Evolutionary conservation across 2,329 filamentous ascomycete species (phyloP).

Genomic region (Beauveria sp.): DNA sequence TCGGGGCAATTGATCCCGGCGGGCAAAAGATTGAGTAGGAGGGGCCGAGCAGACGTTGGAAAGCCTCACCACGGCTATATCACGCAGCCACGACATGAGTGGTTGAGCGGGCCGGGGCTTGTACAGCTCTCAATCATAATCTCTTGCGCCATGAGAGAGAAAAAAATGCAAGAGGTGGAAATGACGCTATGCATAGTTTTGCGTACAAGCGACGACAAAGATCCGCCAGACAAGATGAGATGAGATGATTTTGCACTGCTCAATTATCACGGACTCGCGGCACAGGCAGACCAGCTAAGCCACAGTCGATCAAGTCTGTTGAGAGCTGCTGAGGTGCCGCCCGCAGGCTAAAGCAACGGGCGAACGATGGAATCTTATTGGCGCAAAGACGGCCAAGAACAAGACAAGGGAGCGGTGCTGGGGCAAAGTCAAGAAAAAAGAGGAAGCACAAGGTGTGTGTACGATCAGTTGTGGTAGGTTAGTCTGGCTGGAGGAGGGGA

Average conservation of each 20-base stretch:
- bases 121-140: background rate
- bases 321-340: no score
- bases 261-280: background rate
- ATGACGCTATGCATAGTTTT: background rate
- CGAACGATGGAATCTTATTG: background rate
- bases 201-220: background rate
- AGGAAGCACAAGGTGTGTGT: background rate
- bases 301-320: no score
- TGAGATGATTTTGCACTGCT: background rate
- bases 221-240: background rate
- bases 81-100: background rate
- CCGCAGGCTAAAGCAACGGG: background rate
- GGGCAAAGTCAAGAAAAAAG: background rate
- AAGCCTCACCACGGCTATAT: conserved; percentile 1
- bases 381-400: background rate
- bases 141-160: background rate
- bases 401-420: background rate
- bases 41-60: background rate
- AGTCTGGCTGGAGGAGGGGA: background rate
- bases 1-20: background rate
- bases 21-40: background rate
- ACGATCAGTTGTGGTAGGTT: background rate
- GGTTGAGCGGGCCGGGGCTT: background rate
- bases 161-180: background rate
- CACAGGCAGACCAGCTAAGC: background rate